phyloP scores from a whole-genome alignment of 495 filamentous ascomycete species.

The Aspergillus affinis region DNA sequence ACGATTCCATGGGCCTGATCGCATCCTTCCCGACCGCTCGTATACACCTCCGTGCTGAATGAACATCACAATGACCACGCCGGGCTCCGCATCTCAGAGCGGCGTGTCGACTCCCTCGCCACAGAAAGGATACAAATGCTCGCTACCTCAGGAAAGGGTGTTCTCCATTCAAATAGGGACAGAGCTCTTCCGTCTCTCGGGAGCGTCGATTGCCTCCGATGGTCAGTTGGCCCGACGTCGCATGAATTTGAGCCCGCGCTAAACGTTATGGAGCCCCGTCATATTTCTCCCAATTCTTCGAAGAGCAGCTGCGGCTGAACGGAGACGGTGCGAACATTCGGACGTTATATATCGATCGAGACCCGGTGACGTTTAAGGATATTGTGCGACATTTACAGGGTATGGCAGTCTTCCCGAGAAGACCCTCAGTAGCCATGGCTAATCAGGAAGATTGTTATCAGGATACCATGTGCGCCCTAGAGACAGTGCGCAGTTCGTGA shows the following conservation, averaged over 20 bases:
- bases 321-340: conserved; percentile 55
- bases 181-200: conserved; percentile 87
- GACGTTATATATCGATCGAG: conserved; percentile 93
- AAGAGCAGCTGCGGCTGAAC: conserved; percentile 70
- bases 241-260: conserved; percentile 28
- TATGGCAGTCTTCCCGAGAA: conserved; percentile 21
- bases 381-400: conserved; percentile 91
- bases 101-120: background rate
- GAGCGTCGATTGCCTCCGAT: conserved; percentile 94
- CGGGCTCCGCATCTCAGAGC: background rate
- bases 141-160: conserved; percentile 62
- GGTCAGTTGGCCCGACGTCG: conserved; percentile 57
- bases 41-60: background rate
- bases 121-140: conserved; percentile 17
- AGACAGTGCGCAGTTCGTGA: conserved; percentile 83
- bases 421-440: background rate
- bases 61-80: background rate
- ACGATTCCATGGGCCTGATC: background rate
- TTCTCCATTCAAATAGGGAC: conserved; percentile 95
- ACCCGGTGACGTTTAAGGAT: conserved; percentile 85
- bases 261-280: conserved; percentile 79
- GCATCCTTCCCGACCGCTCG: too few relatives aligned
- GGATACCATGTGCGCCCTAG: conserved; percentile 84
- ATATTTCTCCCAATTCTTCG: conserved; percentile 95
- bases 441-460: conserved; percentile 22